phyloP scores from a whole-genome alignment of 2,329 filamentous ascomycete genomes.

The Ophiocordyceps camponoti-leonardi region DNA sequence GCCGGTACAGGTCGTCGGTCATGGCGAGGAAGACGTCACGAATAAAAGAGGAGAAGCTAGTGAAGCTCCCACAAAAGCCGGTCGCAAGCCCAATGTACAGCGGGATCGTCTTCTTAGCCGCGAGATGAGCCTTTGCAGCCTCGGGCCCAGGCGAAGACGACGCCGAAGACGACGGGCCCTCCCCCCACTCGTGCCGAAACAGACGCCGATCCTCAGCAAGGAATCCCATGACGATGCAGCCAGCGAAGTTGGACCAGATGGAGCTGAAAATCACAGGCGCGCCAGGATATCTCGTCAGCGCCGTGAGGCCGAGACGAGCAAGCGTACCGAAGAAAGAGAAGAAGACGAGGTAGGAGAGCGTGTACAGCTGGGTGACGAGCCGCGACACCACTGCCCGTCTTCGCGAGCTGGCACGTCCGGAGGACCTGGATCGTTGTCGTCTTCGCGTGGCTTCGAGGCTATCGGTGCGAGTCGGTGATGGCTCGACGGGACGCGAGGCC shows the following conservation, averaged over 20 bases:
- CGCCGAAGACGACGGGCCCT: conserved; percentile 35
- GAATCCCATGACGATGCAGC: conserved; percentile 73
- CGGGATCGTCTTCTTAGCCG: conserved; percentile 70
- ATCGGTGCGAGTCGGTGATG: neutral
- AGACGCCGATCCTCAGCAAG: conserved; percentile 61
- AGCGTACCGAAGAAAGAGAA: conserved; percentile 77
- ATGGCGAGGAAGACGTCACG: conserved; percentile 65
- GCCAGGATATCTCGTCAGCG: conserved; percentile 62
- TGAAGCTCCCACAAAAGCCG: conserved; percentile 80
- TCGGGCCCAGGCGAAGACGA: conserved; percentile 28
- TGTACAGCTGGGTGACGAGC: conserved; percentile 45
- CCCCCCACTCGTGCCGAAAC: conserved; percentile 23
- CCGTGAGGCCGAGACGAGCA: conserved; percentile 63
- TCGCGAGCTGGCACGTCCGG: conserved; percentile 9
- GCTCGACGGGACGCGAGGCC: conserved; percentile 10
- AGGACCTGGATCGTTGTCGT: conserved; percentile 3
- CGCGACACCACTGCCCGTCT: conserved; percentile 18
- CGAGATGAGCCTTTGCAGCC: conserved; percentile 38
- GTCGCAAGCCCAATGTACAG: conserved; percentile 76
- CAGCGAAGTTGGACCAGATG: conserved; percentile 77
- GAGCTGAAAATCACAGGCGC: conserved; percentile 58
- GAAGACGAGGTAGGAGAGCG: conserved; percentile 64
- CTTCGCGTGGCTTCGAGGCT: conserved; percentile 5
- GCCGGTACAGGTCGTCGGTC: conserved; percentile 46
- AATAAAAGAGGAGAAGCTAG: conserved; percentile 76